Evolutionary conservation across 2,329 filamentous ascomycete species (phyloP), one percentile per base, ranked within the genome.

Genomic region (Pseudogymnoascus sp.): DNA sequence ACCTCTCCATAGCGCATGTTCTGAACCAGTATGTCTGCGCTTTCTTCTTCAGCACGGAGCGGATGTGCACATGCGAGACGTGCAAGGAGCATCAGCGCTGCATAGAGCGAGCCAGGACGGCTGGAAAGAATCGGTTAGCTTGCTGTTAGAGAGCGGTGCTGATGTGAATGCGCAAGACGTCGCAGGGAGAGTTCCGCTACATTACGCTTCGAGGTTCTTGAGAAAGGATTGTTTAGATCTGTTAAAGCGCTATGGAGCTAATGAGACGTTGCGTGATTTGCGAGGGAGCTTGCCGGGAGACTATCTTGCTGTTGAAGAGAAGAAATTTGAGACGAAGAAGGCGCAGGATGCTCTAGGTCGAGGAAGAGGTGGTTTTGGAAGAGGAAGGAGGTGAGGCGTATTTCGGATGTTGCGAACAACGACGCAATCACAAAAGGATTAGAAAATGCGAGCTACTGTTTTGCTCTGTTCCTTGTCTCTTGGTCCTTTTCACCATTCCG

Each of bases 401-500:
- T 7, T 46, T 21, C n/a, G 40, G 40, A 42, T 11, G 40, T 42
- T 11, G 38, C 16, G 8, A 42, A 21, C 38, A 21, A 42, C 38
- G 38, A 11, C 37, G 5, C 37, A 18, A 8, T 42, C 16, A 42
- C 34, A 42, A 42, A 11, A 42, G 38, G 37, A 16, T 16, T 40
- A 40, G 37, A 40, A 16, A 40, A 40, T n/a, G n/a, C 14, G 37
- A 40, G n/a, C n/a, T 40, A 16, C 37, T 40, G 4, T 37, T 37
- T 37, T 37, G 21, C 21, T 21, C 21, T 21, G 21, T 21, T 21
- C 21, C 21, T 21, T 21, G 21, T 23, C 21, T 23, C 21, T 23
- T 23, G 21, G 21, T 23, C 21, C 21, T 23, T 23, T 23, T 23
- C 21, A 23, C 21, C 21, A 23, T 23, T n/a, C 70, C 69, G 69